These are phyloP conservation scores for Neurospora tetraspora DNA, from an alignment of 495 filamentous ascomycete genomes.

Conservation along the genomic window DNA sequence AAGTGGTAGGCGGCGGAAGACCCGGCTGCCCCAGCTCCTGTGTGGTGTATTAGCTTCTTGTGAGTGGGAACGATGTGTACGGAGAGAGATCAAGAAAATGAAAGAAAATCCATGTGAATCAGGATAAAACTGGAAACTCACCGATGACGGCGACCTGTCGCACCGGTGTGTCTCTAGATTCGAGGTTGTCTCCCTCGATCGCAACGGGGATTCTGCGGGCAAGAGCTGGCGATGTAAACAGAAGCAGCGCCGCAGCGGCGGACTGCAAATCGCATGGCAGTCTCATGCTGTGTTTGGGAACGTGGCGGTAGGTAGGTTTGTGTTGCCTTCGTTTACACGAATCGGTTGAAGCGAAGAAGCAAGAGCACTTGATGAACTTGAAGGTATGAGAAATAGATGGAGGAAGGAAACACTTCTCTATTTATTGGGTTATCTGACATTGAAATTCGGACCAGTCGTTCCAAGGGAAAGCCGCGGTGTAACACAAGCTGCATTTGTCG, in stretches of 20 bases:
- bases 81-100: background rate
- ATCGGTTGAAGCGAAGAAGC: background rate
- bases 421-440: background rate
- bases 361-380: background rate
- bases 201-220: background rate
- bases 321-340: background rate
- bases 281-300: background rate
- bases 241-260: background rate
- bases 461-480: background rate
- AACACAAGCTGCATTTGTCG: background rate
- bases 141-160: constrained; percentile 38
- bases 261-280: background rate
- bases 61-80: constrained; percentile 6
- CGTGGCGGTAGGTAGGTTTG: background rate
- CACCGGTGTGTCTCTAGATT: background rate
- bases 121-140: constrained; percentile 12
- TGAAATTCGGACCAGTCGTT: background rate
- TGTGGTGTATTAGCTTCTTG: constrained; percentile 7
- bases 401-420: background rate
- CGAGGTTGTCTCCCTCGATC: background rate
- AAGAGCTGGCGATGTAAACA: background rate
- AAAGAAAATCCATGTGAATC: background rate
- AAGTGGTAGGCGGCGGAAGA: constrained; percentile 81
- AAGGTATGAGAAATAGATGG: too few relatives aligned
- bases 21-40: constrained; percentile 86